Evolutionary conservation across 2,329 filamentous ascomycete species (phyloP).

Genomic region (Periconia sp.): DNA sequence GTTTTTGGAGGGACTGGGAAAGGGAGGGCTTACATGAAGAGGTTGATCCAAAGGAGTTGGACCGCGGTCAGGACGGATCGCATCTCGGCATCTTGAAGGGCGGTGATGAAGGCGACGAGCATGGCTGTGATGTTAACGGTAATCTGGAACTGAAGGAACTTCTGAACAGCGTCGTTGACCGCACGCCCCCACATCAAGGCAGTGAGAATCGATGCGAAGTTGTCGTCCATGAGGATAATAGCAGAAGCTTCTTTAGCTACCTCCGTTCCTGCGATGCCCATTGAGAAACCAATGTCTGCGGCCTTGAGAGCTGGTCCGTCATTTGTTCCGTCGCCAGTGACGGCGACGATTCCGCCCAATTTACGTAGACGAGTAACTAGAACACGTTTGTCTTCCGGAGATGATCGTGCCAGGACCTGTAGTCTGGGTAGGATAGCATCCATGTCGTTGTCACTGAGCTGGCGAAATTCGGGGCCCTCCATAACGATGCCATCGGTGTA

Average conservation of each 20-base stretch:
- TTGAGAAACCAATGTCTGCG: slow-evolving; percentile 78
- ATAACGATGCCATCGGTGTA: slow-evolving; percentile 69
- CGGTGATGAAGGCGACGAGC: slow-evolving; percentile 65
- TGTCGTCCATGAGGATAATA: slow-evolving; percentile 84
- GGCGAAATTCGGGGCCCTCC: slow-evolving; percentile 75
- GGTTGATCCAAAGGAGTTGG: slow-evolving; percentile 69
- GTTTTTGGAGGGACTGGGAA: neutral
- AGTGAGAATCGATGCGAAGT: slow-evolving; percentile 78
- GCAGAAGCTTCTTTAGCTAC: slow-evolving; percentile 80
- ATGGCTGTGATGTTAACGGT: slow-evolving; percentile 72
- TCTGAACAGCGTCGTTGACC: slow-evolving; percentile 37
- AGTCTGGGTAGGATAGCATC: slow-evolving; percentile 68
- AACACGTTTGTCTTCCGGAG: slow-evolving; percentile 75
- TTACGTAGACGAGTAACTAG: slow-evolving; percentile 72
- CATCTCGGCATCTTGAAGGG: slow-evolving; percentile 58
- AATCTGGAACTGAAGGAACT: slow-evolving; percentile 59
- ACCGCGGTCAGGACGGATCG: slow-evolving; percentile 66
- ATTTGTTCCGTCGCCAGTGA: slow-evolving; percentile 79
- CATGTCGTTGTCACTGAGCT: slow-evolving; percentile 65
- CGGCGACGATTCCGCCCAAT: slow-evolving; percentile 74
- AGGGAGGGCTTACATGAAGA: slow-evolving; percentile 59
- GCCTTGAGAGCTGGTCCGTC: slow-evolving; percentile 76
- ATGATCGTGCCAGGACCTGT: slow-evolving; percentile 72
- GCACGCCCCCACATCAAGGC: slow-evolving; percentile 70
- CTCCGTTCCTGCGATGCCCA: slow-evolving; percentile 79